phyloP scores from a whole-genome alignment of 768 basidiomycete genomes.

The Mycena maculata region DNA sequence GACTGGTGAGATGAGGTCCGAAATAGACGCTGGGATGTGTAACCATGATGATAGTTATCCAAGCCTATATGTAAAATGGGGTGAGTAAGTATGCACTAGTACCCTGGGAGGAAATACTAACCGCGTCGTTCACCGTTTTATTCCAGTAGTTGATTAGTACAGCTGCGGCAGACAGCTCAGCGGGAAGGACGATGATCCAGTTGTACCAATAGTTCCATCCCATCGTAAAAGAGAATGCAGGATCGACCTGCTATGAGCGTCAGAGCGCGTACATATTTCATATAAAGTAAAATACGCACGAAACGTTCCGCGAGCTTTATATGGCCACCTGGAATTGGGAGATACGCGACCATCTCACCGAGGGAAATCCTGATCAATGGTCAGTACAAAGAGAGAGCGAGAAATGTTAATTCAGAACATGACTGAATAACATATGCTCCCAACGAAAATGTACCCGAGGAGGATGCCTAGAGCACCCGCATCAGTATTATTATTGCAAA shows the following conservation, averaged over 20 bases:
- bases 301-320: constrained; percentile 87
- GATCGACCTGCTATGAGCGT: constrained; percentile 60
- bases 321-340: constrained; percentile 84
- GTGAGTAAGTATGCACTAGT: no score
- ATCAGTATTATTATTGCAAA: neutral
- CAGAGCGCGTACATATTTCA: neutral
- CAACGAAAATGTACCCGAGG: constrained; percentile 75
- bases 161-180: constrained; percentile 62
- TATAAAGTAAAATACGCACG: constrained; percentile 37
- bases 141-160: constrained; percentile 85
- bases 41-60: constrained; percentile 68
- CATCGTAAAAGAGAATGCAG: constrained; percentile 72
- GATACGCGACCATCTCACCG: constrained; percentile 57
- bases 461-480: constrained; percentile 59
- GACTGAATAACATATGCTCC: constrained; percentile 75
- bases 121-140: constrained; percentile 66
- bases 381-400: neutral
- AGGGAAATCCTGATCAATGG: constrained; percentile 63
- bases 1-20: neutral
- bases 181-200: constrained; percentile 51
- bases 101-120: no score
- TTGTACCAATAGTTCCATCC: constrained; percentile 70
- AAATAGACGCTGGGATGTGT: neutral
- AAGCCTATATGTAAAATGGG: constrained; percentile 47
- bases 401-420: constrained; percentile 53